These are phyloP conservation scores for Ramaria sp. DNA, from an alignment of 768 basidiomycete genomes.

Conservation along the genomic window DNA sequence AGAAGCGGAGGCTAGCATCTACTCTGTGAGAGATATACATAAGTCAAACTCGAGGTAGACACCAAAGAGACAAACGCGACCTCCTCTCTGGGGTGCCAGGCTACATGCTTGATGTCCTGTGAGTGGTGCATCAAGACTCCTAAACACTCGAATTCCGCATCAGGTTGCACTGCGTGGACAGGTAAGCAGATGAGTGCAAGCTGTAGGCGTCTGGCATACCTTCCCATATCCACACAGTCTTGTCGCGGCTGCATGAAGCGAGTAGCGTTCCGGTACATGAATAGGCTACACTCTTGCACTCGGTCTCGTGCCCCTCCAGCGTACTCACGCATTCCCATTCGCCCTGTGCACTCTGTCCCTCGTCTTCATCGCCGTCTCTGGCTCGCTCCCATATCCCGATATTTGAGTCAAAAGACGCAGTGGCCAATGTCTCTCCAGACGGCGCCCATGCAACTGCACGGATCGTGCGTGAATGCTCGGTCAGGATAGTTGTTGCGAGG, in stretches of 20 bases:
- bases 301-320: constrained; percentile 91
- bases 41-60: neutral
- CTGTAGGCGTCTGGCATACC: constrained; percentile 33
- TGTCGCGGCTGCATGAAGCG: constrained; percentile 94
- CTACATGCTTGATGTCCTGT: constrained; percentile 91
- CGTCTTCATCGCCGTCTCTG: constrained; percentile 60
- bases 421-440: constrained; percentile 75
- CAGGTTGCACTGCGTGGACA: constrained; percentile 58
- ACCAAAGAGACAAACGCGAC: constrained; percentile 28
- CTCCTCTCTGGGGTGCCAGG: constrained; percentile 95
- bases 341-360: constrained; percentile 52
- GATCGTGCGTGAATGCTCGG: constrained; percentile 83
- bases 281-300: constrained; percentile 89
- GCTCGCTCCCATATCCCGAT: constrained; percentile 86
- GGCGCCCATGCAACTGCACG: constrained; percentile 84
- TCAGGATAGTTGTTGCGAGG: constrained; percentile 56
- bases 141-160: constrained; percentile 90
- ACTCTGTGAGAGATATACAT: constrained; percentile 14
- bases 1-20: constrained; percentile 94
- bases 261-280: constrained; percentile 64
- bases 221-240: constrained; percentile 99
- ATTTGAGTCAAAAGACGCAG: constrained; percentile 89
- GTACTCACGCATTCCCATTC: constrained; percentile 87
- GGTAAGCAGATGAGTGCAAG: neutral
- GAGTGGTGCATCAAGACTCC: constrained; percentile 93